Evolutionary conservation across 441 rosid genomes (phyloP).

Genomic region (Gossypium laxum): DNA sequence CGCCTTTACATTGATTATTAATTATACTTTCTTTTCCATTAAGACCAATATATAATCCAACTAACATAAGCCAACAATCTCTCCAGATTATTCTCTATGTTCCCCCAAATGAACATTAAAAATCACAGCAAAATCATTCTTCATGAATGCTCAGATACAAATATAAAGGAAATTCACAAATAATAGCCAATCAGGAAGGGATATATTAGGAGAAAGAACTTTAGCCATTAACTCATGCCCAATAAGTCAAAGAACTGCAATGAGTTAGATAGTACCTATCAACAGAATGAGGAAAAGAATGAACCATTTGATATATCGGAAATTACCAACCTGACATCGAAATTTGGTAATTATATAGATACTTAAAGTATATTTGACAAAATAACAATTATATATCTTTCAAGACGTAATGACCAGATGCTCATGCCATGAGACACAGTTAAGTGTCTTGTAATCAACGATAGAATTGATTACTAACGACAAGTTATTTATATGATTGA

Average conservation of each 20-base stretch:
- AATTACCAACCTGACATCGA: not conserved
- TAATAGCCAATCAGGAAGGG: conserved; percentile 10
- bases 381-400: not conserved
- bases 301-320: conserved; percentile 5
- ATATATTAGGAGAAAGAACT: conserved; percentile 5
- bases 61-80: conserved; percentile 4
- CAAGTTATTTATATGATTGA: not conserved
- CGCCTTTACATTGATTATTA: not conserved
- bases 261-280: not conserved
- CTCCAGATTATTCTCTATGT: not conserved
- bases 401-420: not conserved
- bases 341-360: conserved; percentile 10
- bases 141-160: not conserved
- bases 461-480: not conserved
- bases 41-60: not conserved
- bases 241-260: not conserved
- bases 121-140: not conserved
- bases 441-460: not conserved
- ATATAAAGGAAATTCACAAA: not conserved
- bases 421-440: not conserved
- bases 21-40: conserved; percentile 1
- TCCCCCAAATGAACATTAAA: conserved; percentile 2
- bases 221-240: not conserved
- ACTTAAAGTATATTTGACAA: not conserved
- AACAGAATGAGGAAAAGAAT: not conserved